Base-by-base conservation (phyloP, 2,329 filamentous ascomycete species). In the Fusarium beomiforme region DNA sequence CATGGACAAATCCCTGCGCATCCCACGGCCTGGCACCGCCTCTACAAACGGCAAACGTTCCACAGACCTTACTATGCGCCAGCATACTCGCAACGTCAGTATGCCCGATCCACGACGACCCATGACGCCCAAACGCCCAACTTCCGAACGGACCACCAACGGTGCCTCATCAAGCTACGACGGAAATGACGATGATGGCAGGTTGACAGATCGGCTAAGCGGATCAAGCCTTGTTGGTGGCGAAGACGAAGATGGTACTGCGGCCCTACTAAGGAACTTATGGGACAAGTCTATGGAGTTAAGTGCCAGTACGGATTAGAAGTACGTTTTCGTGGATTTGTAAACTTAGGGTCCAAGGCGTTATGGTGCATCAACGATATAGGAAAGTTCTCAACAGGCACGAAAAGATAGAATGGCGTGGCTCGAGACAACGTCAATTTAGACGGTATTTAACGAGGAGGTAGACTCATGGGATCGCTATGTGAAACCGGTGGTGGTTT, bases 241-340 rank as follows among this genome's bases (percentile, higher is more conserved):
- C 6, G 82, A 85, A 24, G 86, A 86, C 29, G 85, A 87, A 51
- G 85, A 87, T 53, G 84, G 83, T 13, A 85, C 87, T 2, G 80
- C 84, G 2, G 81, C 85, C 8, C 73, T 90, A 44, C 79, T 91
- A 57, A 82, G 88, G 59, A 87, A 86, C 68, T 78, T 91, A 51
- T 91, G 89, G 89, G 88, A 91, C 47, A 90, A 88, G 82, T 87
- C 83, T 51, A 81, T 85, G 78, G 87, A 90, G 73, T 79, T 90
- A 63, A 86, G 87, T 73, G 85, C 85, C 31, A 90, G 88, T 74
- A 74, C 73, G 21, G 72, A 76, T 53, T 76, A 60, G 51, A 56
- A 51, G 29, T 41, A 47, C 33, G 26, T 44, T 44, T 50, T 39
- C 26, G 36, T 67, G 26, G 46, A 26, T 61, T 65, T 72, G 36